Evolutionary conservation across 331 rosid genomes (phyloP), one percentile per base, ranked within the genome.

Genomic region (Acacia pycnantha): DNA sequence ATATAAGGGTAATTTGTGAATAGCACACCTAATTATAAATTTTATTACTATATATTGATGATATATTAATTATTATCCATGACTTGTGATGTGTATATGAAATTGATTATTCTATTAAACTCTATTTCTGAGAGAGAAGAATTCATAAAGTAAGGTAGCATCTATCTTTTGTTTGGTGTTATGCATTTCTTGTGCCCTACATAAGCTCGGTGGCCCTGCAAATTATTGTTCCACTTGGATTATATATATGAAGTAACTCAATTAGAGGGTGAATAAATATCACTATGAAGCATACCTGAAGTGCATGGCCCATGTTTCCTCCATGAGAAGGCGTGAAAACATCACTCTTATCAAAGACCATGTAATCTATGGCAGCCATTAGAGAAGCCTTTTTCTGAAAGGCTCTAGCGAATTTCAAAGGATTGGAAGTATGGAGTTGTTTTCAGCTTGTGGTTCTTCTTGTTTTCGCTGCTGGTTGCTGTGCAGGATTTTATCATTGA

Each of bases 301-400:
- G 69, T 5, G 97, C 97, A 76, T 92, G 99, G 50, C 98, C 99
- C 99, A 96, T 96, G 46, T 96, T 96, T 84, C 99, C 99, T n/a
- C 98, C 99, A 87, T 96, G 99, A 70, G 98, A 94, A 35, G 99
- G 98, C 98, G 94, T 91, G 95, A 96, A 96, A 82, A 96, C 97
- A 82, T 96, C 95, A 76, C 99, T 96, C 67, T 89, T 89, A 86
- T 93, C 90, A 2, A 93, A 91, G 47, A 96, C 97, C 68, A 96
- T 87, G 79, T 90, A 96, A 81, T 96, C 99, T 33, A 96, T 87
- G 72, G 99, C 99, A 68, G 99, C 99, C 98, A 94, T 83, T 70
- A 96, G 41, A 11, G 99, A 96, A 74, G 99, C 98, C 79, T 87
- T 90, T 90, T 89, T 29, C 85, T 86, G 73, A 94, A 90, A 22